phyloP scores from a whole-genome alignment of 495 filamentous ascomycete species.

The Pyrenula aspistea region DNA sequence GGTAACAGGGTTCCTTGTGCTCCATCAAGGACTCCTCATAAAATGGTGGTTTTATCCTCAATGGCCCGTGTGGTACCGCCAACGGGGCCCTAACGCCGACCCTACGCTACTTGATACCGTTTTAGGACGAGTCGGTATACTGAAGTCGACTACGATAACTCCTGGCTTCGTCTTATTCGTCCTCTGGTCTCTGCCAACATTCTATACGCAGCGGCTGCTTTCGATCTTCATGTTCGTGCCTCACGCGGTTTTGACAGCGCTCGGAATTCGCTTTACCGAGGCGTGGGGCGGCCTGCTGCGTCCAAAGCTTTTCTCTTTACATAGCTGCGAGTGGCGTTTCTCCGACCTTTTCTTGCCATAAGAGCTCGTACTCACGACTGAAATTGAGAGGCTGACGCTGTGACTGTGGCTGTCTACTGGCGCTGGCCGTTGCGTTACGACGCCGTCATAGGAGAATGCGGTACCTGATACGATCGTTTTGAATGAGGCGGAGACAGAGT shows the following conservation, averaged over 20 bases:
- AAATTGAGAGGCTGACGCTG: neutral
- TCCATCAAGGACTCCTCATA: constrained; percentile 2
- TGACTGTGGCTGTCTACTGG: too few relatives aligned
- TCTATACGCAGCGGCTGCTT: neutral
- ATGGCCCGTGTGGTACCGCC: constrained; percentile 4
- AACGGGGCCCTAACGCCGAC: constrained; percentile 1
- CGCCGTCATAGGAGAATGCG: too few relatives aligned
- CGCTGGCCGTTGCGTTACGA: too few relatives aligned
- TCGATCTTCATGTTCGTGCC: neutral
- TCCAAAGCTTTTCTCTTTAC: constrained; percentile 4
- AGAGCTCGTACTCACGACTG: constrained; percentile 10
- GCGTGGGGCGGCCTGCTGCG: constrained; percentile 4
- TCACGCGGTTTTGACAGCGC: neutral
- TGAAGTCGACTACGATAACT: neutral
- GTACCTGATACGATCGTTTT: too few relatives aligned
- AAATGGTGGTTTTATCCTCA: constrained; percentile 7
- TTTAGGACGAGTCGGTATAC: neutral
- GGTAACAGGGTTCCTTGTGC: neutral
- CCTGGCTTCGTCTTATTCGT: neutral
- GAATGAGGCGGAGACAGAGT: too few relatives aligned
- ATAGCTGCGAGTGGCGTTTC: constrained; percentile 4
- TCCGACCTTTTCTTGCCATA: constrained; percentile 6
- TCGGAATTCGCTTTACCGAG: neutral
- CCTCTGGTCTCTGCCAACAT: neutral
- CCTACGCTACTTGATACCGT: neutral